Percentiles rank a stretch among this genome's conserved stretches.
Evolutionary conservation across 2,329 filamentous ascomycete species (phyloP).

Genomic region (Cyclaneusma minus): DNA sequence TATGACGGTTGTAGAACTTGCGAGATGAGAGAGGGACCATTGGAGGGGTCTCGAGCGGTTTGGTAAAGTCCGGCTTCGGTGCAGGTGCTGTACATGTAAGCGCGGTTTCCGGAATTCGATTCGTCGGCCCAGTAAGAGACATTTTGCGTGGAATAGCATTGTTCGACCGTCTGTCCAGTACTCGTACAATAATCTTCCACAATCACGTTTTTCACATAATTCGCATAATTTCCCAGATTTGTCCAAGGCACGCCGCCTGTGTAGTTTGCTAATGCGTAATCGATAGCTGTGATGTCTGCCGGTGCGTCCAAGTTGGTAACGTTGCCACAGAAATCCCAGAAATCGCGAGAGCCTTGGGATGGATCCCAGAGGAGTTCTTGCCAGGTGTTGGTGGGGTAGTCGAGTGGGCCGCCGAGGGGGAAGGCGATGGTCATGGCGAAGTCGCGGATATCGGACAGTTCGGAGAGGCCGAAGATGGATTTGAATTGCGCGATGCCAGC

Average conservation of each 20-base stretch:
- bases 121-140: conserved; percentile 27
- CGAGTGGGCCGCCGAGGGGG: conserved; percentile 29
- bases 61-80: conserved; percentile 33
- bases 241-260: conserved; percentile 32
- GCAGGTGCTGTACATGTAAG: conserved; percentile 34
- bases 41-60: conserved; percentile 25
- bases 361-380: conserved; percentile 35
- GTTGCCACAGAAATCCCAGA: conserved; percentile 35
- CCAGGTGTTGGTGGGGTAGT: conserved; percentile 34
- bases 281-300: conserved; percentile 25
- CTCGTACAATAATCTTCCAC: no score
- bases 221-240: conserved; percentile 33
- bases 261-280: conserved; percentile 29
- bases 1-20: conserved; percentile 30
- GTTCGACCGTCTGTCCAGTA: no score
- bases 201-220: conserved; percentile 34
- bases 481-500: conserved; percentile 28
- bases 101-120: conserved; percentile 23
- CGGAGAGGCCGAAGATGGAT: conserved; percentile 28
- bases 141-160: conserved; percentile 18
- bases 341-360: conserved; percentile 26
- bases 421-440: conserved; percentile 32
- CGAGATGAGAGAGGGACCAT: conserved; percentile 29
- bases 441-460: conserved; percentile 27
- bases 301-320: conserved; percentile 30